Evolutionary conservation across 306 rosid genomes (phyloP).

Genomic region (Rosa multiflora): DNA sequence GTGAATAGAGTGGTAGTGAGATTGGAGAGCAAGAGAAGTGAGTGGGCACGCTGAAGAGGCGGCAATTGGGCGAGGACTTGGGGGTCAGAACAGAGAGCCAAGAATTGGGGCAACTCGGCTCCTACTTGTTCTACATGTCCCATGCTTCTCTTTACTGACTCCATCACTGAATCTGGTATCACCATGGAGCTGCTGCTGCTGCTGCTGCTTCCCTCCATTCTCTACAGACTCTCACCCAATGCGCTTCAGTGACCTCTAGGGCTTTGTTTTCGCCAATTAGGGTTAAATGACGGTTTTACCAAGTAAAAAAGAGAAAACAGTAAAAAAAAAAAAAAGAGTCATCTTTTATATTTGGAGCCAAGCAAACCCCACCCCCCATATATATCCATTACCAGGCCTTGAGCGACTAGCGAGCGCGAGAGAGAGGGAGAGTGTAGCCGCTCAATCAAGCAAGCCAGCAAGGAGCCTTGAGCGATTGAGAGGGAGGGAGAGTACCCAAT

Average conservation of each 20-base stretch:
- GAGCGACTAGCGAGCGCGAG: too few species aligned
- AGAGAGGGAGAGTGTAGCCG: too few species aligned
- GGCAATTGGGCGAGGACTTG: conserved; percentile 59
- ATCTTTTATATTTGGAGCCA: background rate
- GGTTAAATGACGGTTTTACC: background rate
- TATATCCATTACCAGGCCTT: background rate
- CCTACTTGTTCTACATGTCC: conserved; percentile 45
- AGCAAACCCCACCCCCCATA: background rate
- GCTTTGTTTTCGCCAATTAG: background rate
- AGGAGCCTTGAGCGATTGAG: background rate
- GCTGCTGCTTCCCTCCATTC: conserved; percentile 41
- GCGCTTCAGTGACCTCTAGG: background rate
- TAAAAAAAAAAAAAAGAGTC: too few species aligned
- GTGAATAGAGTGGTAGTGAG: conserved; percentile 65
- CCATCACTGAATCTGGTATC: conserved; percentile 66
- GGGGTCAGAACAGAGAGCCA: conserved; percentile 59
- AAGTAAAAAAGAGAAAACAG: background rate
- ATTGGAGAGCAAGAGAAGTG: conserved; percentile 62
- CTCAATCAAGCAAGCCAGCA: background rate
- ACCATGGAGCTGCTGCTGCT: conserved; percentile 17
- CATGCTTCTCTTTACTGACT: conserved; percentile 57
- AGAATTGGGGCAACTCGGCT: conserved; percentile 41
- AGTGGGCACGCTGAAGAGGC: conserved; percentile 83
- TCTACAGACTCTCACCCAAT: background rate
- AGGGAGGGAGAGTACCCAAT: too few species aligned